Percentiles rank a stretch among this genome's conserved stretches.
phyloP scores from a whole-genome alignment of 495 filamentous ascomycete species.

The Astrothelium macrocarpum region DNA sequence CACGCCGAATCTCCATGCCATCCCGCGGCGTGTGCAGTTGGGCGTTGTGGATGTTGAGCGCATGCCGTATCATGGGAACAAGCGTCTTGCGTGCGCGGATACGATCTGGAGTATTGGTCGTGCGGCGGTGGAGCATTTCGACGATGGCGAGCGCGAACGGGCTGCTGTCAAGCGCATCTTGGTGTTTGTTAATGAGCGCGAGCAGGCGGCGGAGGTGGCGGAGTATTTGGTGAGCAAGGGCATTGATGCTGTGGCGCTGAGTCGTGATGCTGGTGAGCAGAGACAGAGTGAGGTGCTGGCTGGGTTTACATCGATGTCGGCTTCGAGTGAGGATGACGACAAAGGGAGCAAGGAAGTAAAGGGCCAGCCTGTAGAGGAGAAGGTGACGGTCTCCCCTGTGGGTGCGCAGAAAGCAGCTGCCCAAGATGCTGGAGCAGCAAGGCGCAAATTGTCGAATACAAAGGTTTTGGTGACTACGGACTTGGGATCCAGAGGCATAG shows the following conservation, averaged over 20 bases:
- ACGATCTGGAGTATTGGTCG: slow-evolving; percentile 89
- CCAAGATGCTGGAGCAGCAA: neutral
- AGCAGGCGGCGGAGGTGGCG: slow-evolving; percentile 71
- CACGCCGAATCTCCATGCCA: slow-evolving; percentile 90
- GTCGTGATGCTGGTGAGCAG: slow-evolving; percentile 65
- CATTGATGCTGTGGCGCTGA: slow-evolving; percentile 75
- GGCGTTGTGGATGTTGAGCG: slow-evolving; percentile 85
- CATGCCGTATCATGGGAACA: slow-evolving; percentile 84
- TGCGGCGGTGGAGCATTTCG: slow-evolving; percentile 44
- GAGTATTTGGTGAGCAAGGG: slow-evolving; percentile 72
- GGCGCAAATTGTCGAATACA: slow-evolving; percentile 50
- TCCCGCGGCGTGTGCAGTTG: slow-evolving; percentile 87
- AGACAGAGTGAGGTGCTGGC: slow-evolving; percentile 65
- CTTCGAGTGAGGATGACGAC: neutral
- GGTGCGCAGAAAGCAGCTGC: neutral
- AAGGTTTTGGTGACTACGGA: slow-evolving; percentile 93
- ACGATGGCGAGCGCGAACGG: slow-evolving; percentile 34
- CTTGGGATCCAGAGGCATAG: slow-evolving; percentile 82
- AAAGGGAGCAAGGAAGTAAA: neutral
- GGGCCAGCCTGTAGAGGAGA: neutral
- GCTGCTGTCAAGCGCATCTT: slow-evolving; percentile 74
- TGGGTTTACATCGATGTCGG: slow-evolving; percentile 49
- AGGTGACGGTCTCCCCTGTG: neutral
- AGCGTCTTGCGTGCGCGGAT: slow-evolving; percentile 83
- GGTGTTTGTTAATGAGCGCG: slow-evolving; percentile 96